These are phyloP conservation scores for Posidonia oceanica DNA, from an alignment of 116 monocot genomes.

Conservation along the genomic window DNA sequence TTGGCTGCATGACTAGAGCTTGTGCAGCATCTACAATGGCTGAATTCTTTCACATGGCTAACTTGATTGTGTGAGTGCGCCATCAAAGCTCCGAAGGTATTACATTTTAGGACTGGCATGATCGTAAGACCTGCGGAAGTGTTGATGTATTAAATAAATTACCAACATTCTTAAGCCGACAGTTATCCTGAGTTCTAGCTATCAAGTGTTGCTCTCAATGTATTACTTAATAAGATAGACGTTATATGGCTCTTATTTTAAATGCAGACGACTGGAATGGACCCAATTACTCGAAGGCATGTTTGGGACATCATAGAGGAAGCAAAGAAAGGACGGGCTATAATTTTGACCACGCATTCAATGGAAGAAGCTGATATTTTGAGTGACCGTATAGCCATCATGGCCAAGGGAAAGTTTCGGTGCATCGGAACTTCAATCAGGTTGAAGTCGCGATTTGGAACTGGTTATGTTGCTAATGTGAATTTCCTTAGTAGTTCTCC, in stretches of 20 bases:
- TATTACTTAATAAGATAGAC: too few species aligned
- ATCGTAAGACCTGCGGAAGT: too few species aligned
- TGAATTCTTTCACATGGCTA: too few species aligned
- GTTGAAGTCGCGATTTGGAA: slow-evolving; percentile 76
- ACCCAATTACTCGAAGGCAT: slow-evolving; percentile 84
- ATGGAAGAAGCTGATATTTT: slow-evolving; percentile 97
- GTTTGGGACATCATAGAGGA: slow-evolving; percentile 97
- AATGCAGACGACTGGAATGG: slow-evolving; percentile 86
- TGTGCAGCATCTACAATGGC: too few species aligned
- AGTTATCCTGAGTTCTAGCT: too few species aligned
- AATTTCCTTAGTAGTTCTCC: slow-evolving; percentile 35
- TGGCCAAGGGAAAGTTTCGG: slow-evolving; percentile 89
- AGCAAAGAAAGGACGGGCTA: slow-evolving; percentile 80
- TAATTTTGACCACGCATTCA: slow-evolving; percentile 87
- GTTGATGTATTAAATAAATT: too few species aligned
- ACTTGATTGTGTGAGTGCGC: too few species aligned
- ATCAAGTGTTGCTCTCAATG: too few species aligned
- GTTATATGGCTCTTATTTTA: not conserved
- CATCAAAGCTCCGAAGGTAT: too few species aligned
- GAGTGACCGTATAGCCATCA: slow-evolving; percentile 84
- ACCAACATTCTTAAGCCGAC: too few species aligned
- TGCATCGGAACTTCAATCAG: slow-evolving; percentile 90
- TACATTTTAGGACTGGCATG: too few species aligned
- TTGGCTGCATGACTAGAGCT: too few species aligned
- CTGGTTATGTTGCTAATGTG: slow-evolving; percentile 75